These are phyloP conservation scores for Ceraceosorus guamensis DNA, from an alignment of 1,284 basidiomycete species.

Conservation along the genomic window DNA sequence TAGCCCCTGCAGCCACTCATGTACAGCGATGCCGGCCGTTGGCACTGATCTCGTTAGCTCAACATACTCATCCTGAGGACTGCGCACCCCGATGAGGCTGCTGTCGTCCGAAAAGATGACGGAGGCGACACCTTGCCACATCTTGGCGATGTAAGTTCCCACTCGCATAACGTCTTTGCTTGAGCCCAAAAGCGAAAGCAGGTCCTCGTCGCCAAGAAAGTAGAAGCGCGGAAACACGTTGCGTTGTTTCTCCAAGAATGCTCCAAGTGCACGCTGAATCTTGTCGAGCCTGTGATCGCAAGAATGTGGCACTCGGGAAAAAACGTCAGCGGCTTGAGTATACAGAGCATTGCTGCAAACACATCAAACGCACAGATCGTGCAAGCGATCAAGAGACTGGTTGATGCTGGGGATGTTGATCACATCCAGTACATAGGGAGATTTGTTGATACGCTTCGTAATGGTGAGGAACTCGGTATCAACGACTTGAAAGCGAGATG, in stretches of 20 bases:
- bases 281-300: constrained; percentile 61
- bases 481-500: constrained; percentile 94
- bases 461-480: constrained; percentile 95
- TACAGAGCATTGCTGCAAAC: too few species aligned
- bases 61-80: constrained; percentile 84
- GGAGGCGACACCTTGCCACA: constrained; percentile 96
- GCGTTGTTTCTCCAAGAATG: constrained; percentile 95
- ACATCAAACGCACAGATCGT: constrained; percentile 58
- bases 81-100: constrained; percentile 29
- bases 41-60: constrained; percentile 70
- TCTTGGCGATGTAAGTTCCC: constrained; percentile 99
- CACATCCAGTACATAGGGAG: constrained; percentile 92
- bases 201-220: constrained; percentile 97
- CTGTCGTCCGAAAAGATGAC: constrained; percentile 57
- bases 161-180: constrained; percentile 95
- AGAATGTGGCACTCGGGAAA: too few species aligned
- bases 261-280: constrained; percentile 98
- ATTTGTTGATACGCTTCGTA: constrained; percentile 99
- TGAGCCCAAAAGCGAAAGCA: constrained; percentile 98
- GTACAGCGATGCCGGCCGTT: constrained; percentile 92
- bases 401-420: constrained; percentile 93
- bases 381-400: constrained; percentile 91
- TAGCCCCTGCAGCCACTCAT: constrained; percentile 91
- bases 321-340: too few species aligned
- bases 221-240: constrained; percentile 92